Evolutionary conservation across 2,329 filamentous ascomycete genomes (phyloP).

Genomic region (Beauveria caledonica): DNA sequence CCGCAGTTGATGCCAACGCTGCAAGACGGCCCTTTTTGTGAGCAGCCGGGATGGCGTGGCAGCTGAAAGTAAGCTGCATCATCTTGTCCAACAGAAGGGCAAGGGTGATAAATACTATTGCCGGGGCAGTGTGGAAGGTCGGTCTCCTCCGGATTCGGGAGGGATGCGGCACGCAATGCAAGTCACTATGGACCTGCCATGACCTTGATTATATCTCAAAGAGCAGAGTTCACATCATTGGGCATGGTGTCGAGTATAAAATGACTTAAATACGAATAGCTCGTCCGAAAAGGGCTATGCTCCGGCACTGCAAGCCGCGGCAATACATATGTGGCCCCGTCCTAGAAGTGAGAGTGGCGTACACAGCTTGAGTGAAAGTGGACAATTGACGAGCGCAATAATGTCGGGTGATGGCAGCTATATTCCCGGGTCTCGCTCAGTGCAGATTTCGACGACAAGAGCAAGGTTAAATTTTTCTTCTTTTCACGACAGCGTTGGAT

Average conservation of each 20-base stretch:
- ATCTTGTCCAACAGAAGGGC: neutral
- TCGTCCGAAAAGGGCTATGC: neutral
- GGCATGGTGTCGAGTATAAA: neutral
- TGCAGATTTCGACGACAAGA: neutral
- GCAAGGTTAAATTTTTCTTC: neutral
- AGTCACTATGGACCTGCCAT: neutral
- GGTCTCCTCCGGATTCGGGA: neutral
- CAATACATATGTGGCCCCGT: neutral
- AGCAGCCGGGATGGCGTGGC: neutral
- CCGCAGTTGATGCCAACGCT: neutral
- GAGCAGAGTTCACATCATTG: neutral
- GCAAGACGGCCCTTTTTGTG: too few relatives aligned
- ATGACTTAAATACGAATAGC: neutral
- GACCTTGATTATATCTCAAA: neutral
- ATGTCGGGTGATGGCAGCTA: neutral
- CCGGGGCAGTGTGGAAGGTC: neutral
- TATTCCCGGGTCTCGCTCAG: neutral
- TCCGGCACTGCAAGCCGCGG: neutral
- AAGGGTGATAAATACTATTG: neutral
- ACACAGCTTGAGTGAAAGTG: neutral
- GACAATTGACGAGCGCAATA: neutral
- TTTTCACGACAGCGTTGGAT: neutral
- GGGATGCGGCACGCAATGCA: neutral
- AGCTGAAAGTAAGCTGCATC: constrained; percentile 1
- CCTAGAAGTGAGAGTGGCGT: neutral